Conservation (phyloP, 371 early-diverging fungal genomes). For the Mortierella sp. region DNA sequence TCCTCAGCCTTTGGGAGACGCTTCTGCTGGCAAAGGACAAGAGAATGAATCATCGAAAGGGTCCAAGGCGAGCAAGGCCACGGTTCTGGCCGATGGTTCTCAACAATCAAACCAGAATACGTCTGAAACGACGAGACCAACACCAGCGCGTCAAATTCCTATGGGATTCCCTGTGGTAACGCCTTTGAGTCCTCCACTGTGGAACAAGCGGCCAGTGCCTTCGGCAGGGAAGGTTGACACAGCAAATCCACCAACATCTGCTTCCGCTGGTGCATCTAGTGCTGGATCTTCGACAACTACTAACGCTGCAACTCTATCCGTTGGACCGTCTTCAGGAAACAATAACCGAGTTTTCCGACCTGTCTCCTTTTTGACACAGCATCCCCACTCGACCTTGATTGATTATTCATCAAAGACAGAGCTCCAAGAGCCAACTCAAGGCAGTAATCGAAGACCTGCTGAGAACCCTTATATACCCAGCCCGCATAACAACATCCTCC, state of each 20-base stretch:
- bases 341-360: slow-evolving; percentile 40
- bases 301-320: slow-evolving; percentile 14
- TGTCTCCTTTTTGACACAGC: slow-evolving; percentile 38
- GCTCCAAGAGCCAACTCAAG: slow-evolving; percentile 11
- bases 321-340: not conserved
- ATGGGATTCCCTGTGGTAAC: slow-evolving; percentile 45
- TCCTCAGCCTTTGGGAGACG: no score
- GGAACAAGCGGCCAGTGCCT: slow-evolving; percentile 13
- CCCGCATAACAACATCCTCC: slow-evolving; percentile 37
- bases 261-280: slow-evolving; percentile 25
- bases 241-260: slow-evolving; percentile 1
- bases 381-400: slow-evolving; percentile 9
- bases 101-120: no score
- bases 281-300: slow-evolving; percentile 21
- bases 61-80: no score
- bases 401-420: slow-evolving; percentile 14
- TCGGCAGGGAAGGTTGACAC: not conserved
- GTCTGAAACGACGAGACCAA: slow-evolving; percentile 29
- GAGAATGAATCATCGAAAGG: no score
- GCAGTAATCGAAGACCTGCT: slow-evolving; percentile 7
- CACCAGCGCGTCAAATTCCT: slow-evolving; percentile 32
- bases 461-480: slow-evolving; percentile 34
- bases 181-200: slow-evolving; percentile 31
- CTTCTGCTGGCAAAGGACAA: no score
- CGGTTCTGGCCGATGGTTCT: no score